Evolutionary conservation across 352 stramenopile species (phyloP), one percentile per base, ranked within the genome.

Genomic region (Globisporangium splendens): DNA sequence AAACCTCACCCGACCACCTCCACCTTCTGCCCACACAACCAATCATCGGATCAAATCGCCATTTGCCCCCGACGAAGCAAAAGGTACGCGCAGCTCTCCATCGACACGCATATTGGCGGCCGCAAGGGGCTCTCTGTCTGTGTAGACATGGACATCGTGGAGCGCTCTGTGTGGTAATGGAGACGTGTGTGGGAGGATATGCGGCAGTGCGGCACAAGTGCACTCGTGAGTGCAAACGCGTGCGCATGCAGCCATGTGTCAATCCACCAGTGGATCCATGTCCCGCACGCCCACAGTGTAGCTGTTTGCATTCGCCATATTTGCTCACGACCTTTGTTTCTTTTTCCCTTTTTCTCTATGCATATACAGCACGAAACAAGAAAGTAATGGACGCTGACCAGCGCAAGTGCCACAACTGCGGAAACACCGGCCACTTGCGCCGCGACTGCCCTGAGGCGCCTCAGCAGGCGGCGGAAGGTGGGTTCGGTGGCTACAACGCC

Each of bases 391-490:
- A 63, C 57, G 51, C 48, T 21, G 46, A 63, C 48, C 64, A 48
- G 48, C 83, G 83, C 66, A 88, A 88, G 70, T 93, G 82, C 77
- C 79, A 91, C 79, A 89, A 77, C 73, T 93, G 84, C 71, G 79
- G 81, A 62, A 70, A 93, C 60, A 56, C 54, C 8, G 84, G 84
- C 62, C 84, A 93, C 70, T 52, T 91, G 20, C 79, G 79, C 54
- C 84, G 84, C 41, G 81, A 93, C 66, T 93, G 84, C 75, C 78
- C 84, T 7, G 70, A 89, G 56, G 65, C 73, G 4, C 68, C 77
- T 17, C 61, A 77, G 6, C 68, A 76, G 56, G 60, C 54, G 56
- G 60, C 54, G 42, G 75, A 85, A 62, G 63, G 65, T n/a, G 63
- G 47, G 20, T 63, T 61, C 38, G 63, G 46, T 41, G 62, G 62